Percentiles rank a stretch among this genome's conserved stretches.
These are phyloP conservation scores for Naegleria fowleri DNA, from an alignment of 208 protist genomes.

Conservation along the genomic window DNA sequence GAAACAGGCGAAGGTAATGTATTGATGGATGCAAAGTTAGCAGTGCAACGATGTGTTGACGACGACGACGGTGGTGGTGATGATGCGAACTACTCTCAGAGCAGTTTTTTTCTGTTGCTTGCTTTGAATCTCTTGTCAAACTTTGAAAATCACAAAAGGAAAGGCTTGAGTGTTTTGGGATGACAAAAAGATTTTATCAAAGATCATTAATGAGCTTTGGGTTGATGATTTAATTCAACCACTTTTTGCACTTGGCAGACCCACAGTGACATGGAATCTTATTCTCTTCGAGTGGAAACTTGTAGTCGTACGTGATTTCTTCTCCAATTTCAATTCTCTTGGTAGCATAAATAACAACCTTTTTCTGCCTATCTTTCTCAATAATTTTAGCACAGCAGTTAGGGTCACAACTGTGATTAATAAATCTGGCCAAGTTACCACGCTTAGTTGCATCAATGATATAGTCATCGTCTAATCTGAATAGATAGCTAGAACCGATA, in stretches of 20 bases:
- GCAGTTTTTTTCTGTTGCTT: too few species aligned
- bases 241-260: slow-evolving; percentile 38
- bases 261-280: slow-evolving; percentile 68
- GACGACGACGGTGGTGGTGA: too few species aligned
- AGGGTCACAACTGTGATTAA: slow-evolving; percentile 77
- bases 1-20: too few species aligned
- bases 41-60: too few species aligned
- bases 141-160: too few species aligned
- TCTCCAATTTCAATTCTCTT: slow-evolving; percentile 53
- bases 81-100: too few species aligned
- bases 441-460: slow-evolving; percentile 70
- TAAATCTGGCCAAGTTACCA: slow-evolving; percentile 70
- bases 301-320: slow-evolving; percentile 71
- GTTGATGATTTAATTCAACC: slow-evolving; percentile 49
- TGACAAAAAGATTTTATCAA: too few species aligned
- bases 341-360: slow-evolving; percentile 63
- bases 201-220: too few species aligned
- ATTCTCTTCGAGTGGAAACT: slow-evolving; percentile 57
- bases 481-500: slow-evolving; percentile 64
- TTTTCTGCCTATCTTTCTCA: slow-evolving; percentile 46
- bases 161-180: too few species aligned
- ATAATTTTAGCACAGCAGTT: slow-evolving; percentile 66
- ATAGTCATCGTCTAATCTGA: slow-evolving; percentile 55
- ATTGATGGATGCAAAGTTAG: too few species aligned
- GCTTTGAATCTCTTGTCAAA: too few species aligned